Conservation (phyloP, 306 rosid species). For the Casuarina equisetifolia region DNA sequence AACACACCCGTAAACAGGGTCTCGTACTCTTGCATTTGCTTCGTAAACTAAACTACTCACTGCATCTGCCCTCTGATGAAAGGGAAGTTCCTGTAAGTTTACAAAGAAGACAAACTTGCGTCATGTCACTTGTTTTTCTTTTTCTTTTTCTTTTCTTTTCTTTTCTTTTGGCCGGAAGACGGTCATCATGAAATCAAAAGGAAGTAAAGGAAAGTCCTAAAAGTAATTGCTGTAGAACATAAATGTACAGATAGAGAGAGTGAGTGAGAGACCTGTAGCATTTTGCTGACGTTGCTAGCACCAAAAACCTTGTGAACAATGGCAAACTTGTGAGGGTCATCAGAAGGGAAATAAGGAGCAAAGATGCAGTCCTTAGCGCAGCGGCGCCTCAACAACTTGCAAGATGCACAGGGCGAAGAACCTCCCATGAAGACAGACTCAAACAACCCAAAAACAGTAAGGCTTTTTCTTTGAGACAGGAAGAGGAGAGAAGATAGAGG, state of each 20-base stretch:
- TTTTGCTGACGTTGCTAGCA: conserved; percentile 86
- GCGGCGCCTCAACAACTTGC: conserved; percentile 81
- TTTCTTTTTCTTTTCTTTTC: neutral
- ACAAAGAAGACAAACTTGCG: neutral
- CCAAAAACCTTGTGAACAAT: conserved; percentile 88
- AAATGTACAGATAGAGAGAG: conserved; percentile 14
- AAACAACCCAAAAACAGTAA: neutral
- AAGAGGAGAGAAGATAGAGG: neutral
- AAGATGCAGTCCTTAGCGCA: conserved; percentile 75
- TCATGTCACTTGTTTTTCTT: neutral
- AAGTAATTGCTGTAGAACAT: neutral
- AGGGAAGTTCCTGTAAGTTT: conserved; percentile 55
- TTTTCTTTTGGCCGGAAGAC: neutral
- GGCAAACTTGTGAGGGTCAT: conserved; percentile 75
- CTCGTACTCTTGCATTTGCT: conserved; percentile 78
- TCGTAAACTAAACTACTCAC: conserved; percentile 74
- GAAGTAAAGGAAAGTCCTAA: neutral
- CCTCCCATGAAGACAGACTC: conserved; percentile 46
- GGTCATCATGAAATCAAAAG: neutral
- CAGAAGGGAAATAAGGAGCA: conserved; percentile 78
- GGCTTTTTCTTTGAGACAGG: neutral
- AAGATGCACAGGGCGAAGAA: conserved; percentile 79
- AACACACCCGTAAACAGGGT: conserved; percentile 82
- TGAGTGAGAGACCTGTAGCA: conserved; percentile 59
- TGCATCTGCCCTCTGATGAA: conserved; percentile 74